phyloP scores from a whole-genome alignment of 1,284 basidiomycete species.

The Tylopilus orsonianus region DNA sequence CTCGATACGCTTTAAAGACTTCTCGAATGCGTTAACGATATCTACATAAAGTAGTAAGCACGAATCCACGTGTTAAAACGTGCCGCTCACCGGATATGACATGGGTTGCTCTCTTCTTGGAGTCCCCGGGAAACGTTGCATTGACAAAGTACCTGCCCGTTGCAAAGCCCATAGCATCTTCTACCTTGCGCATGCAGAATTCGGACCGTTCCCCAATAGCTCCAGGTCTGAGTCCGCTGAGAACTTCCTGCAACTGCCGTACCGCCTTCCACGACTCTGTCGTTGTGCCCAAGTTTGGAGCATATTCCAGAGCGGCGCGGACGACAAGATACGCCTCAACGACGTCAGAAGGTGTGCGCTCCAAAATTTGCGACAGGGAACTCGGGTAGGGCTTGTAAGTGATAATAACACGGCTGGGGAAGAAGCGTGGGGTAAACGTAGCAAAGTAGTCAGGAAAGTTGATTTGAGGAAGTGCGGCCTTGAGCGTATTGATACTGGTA shows the following conservation, averaged over 20 bases:
- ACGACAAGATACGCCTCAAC: slow-evolving; percentile 86
- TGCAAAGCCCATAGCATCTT: slow-evolving; percentile 69
- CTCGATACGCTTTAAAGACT: slow-evolving; percentile 70
- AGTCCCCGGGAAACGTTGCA: slow-evolving; percentile 81
- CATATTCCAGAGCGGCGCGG: slow-evolving; percentile 65
- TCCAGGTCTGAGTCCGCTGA: slow-evolving; percentile 87
- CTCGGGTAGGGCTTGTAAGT: slow-evolving; percentile 81
- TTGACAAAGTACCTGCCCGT: slow-evolving; percentile 84
- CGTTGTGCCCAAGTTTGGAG: slow-evolving; percentile 67
- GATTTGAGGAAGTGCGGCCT: slow-evolving; percentile 73
- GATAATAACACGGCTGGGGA: slow-evolving; percentile 78
- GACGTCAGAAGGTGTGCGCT: slow-evolving; percentile 66
- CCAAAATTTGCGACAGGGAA: slow-evolving; percentile 70
- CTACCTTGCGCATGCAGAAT: slow-evolving; percentile 67
- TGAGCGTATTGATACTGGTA: slow-evolving; percentile 64
- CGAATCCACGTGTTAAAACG: not conserved
- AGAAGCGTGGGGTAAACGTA: slow-evolving; percentile 75
- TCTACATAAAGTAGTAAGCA: slow-evolving; percentile 40
- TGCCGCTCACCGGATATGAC: slow-evolving; percentile 72
- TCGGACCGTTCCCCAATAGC: slow-evolving; percentile 81
- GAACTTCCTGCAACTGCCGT: slow-evolving; percentile 64
- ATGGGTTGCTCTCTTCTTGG: slow-evolving; percentile 77
- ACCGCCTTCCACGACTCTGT: slow-evolving; percentile 78
- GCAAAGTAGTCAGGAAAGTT: slow-evolving; percentile 85
- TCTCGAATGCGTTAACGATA: slow-evolving; percentile 84